Base-by-base conservation (phyloP, 768 basidiomycete species). In the Paxillus involutus region DNA sequence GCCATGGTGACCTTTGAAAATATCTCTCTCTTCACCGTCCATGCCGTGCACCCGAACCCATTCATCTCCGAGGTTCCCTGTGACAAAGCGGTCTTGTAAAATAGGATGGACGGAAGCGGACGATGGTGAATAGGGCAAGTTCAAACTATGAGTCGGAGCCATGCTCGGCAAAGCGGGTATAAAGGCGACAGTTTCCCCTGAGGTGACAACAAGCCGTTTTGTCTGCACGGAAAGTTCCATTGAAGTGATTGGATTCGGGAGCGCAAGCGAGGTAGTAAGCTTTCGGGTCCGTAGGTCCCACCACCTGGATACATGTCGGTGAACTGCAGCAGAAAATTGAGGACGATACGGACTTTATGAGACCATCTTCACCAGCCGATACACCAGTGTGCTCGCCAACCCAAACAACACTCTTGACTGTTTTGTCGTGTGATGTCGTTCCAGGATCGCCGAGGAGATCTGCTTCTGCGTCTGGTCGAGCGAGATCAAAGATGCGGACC, bases 41-140 rank as follows among this genome's bases (percentile, higher is more conserved):
- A 95, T 85, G 14, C 88, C 89, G 68, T 98, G 94, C 30, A 98
- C 84, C 35, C 96, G 81, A 43, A 99, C 94, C 97, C 97, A 98
- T 63, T 98, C 94, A 70, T 99, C 97, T 13, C 80, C 82, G 47
- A 81, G 78, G 60, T 86, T 91, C 39, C 97, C 97, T 0, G 93
- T 94, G 52, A 98, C 89, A 72, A 98, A 98, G 47, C 92, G 83
- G 67, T 96, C 90, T 65, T 91, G 85, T 43, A 82, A 74, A 58
- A 88, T 81, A 3, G 97, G 97, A 67, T 98, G 96, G 45, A 99
- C 85, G 1, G 96, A 96, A 36, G 94, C 95, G 2, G 93, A 96
- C 4, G 96, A 97, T 3, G 93, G 92, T 21, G 87, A 80, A 67
- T 98, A 96, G 6, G 86, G 78, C 32, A 99, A 81, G 36, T 80